phyloP scores from a whole-genome alignment of 306 rosid species.

The Carpinus viminea region DNA sequence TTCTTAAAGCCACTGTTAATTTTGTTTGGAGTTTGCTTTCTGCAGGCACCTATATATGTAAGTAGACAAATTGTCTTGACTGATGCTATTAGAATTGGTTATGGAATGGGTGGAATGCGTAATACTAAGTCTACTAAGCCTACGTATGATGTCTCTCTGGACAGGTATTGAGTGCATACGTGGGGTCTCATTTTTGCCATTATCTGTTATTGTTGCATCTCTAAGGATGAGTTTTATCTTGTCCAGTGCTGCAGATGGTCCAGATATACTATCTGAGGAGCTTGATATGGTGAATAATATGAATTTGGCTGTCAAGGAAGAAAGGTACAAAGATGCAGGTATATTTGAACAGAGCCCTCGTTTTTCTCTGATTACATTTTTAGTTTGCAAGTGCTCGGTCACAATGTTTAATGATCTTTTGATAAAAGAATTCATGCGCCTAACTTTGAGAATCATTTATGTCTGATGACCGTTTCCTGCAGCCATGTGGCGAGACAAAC shows the following conservation, averaged over 20 bases:
- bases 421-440: conserved; percentile 17
- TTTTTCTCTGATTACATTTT: not conserved
- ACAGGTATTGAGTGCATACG: conserved; percentile 60
- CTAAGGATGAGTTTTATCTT: conserved; percentile 24
- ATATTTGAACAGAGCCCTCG: conserved; percentile 2
- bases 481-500: conserved; percentile 88
- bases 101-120: conserved; percentile 69
- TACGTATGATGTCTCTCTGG: conserved; percentile 78
- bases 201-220: conserved; percentile 6
- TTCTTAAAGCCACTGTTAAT: conserved; percentile 18
- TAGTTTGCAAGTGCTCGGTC: conserved; percentile 1
- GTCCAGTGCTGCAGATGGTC: conserved; percentile 81
- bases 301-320: conserved; percentile 68
- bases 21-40: conserved; percentile 33
- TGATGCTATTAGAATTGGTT: conserved; percentile 77
- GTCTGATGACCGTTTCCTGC: conserved; percentile 41
- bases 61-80: conserved; percentile 74
- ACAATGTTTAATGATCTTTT: not conserved
- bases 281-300: conserved; percentile 74
- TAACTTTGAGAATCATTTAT: conserved; percentile 18
- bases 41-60: conserved; percentile 96
- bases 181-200: conserved; percentile 8
- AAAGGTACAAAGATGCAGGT: conserved; percentile 93
- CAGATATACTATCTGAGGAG: conserved; percentile 69
- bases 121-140: conserved; percentile 55